Percentiles rank a stretch among this genome's conserved stretches.
These are phyloP conservation scores for Spiraea crenata DNA, from an alignment of 331 rosid species.

Conservation along the genomic window DNA sequence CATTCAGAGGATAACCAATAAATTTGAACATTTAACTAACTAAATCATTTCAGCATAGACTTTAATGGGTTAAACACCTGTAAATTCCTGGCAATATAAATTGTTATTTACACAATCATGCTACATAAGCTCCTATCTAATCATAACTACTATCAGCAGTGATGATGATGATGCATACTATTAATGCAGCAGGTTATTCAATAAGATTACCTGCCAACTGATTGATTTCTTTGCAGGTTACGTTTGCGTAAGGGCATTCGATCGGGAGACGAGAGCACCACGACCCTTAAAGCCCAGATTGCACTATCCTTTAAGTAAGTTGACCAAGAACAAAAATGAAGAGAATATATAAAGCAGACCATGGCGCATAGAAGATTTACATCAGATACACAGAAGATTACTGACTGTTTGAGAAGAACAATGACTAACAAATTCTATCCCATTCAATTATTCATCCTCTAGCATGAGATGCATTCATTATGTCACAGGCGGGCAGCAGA, in stretches of 20 bases:
- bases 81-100: background rate
- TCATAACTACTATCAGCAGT: too few relatives aligned
- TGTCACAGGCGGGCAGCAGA: conserved; percentile 25
- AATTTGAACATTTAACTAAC: background rate
- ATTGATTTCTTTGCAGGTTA: conserved; percentile 58
- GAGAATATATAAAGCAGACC: conserved; percentile 20
- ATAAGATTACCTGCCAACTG: conserved; percentile 17
- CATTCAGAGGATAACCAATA: background rate
- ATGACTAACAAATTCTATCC: conserved; percentile 30
- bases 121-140: too few relatives aligned
- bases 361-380: conserved; percentile 32
- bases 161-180: too few relatives aligned
- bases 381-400: conserved; percentile 24
- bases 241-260: conserved; percentile 91
- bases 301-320: conserved; percentile 56
- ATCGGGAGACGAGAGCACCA: conserved; percentile 57
- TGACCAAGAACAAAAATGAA: conserved; percentile 42
- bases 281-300: conserved; percentile 64
- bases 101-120: too few relatives aligned
- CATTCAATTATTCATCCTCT: conserved; percentile 37
- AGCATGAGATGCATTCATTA: conserved; percentile 30
- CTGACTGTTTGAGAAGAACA: conserved; percentile 36
- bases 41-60: background rate
- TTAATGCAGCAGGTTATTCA: background rate
- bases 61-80: background rate